A percentile compares a stretch with the other conserved stretches of the same genome.
Conservation (phyloP, 129 eudicot genomes). For the Deinandra increscens region DNA sequence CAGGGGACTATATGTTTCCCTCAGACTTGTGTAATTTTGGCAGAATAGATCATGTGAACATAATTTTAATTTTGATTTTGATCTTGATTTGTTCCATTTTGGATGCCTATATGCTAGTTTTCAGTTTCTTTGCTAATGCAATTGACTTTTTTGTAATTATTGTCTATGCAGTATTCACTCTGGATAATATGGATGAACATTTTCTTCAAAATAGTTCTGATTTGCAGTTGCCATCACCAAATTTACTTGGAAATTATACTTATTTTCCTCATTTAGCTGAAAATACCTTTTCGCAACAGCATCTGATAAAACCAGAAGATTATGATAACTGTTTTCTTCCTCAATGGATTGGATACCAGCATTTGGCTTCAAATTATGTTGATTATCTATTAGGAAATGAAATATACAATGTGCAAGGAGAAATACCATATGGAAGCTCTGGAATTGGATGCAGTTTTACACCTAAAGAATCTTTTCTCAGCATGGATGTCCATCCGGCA, state of each 20-base stretch:
- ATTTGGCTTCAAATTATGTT: conserved; percentile 41
- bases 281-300: conserved; percentile 30
- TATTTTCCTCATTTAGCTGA: conserved; percentile 34
- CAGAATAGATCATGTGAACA: conserved; percentile 2
- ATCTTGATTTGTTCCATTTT: not conserved
- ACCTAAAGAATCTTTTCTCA: conserved; percentile 24
- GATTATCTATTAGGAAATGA: conserved; percentile 47
- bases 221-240: conserved; percentile 34
- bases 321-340: conserved; percentile 29
- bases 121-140: conserved; percentile 15
- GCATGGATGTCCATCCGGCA: conserved; percentile 35
- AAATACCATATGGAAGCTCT: conserved; percentile 14
- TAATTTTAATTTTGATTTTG: not conserved
- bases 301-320: conserved; percentile 27
- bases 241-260: conserved; percentile 27
- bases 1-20: not conserved
- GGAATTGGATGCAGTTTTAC: conserved; percentile 35
- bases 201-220: conserved; percentile 4
- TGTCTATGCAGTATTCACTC: conserved; percentile 29
- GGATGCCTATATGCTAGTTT: conserved; percentile 3
- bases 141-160: conserved; percentile 12
- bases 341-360: conserved; percentile 44
- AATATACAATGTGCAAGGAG: conserved; percentile 31
- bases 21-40: not conserved
- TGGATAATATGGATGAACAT: conserved; percentile 38